phyloP scores from a whole-genome alignment of 768 basidiomycete genomes.

The Dioszegia crocea region DNA sequence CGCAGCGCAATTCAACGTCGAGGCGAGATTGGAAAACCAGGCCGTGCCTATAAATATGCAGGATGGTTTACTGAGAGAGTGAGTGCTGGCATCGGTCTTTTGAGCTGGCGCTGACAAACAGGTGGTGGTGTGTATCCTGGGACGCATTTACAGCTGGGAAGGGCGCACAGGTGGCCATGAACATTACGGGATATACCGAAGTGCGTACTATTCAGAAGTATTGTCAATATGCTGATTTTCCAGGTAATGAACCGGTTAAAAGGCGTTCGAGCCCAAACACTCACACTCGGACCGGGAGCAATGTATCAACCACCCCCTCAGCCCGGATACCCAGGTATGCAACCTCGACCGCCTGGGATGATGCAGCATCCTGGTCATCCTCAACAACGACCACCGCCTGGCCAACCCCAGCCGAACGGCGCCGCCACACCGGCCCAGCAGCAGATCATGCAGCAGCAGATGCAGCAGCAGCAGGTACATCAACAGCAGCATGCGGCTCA shows the following conservation, averaged over 20 bases:
- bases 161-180: conserved; percentile 28
- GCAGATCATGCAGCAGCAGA: conserved; percentile 23
- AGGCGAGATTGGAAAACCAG: conserved; percentile 43
- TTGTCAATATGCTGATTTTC: too few species aligned
- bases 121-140: conserved; percentile 50
- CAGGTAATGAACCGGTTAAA: conserved; percentile 42
- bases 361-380: conserved; percentile 9
- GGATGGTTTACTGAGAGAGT: conserved; percentile 50
- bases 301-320: conserved; percentile 12
- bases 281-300: conserved; percentile 6
- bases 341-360: conserved; percentile 22
- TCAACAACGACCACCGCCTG: background rate
- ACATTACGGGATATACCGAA: conserved; percentile 40
- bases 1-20: conserved; percentile 41
- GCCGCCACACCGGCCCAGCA: conserved; percentile 26
- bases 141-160: conserved; percentile 46
- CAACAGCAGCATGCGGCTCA: background rate
- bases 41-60: conserved; percentile 48
- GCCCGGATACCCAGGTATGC: conserved; percentile 8
- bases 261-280: conserved; percentile 21
- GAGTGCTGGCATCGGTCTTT: conserved; percentile 17
- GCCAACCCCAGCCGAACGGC: conserved; percentile 29
- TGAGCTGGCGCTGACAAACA: conserved; percentile 4
- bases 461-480: conserved; percentile 6
- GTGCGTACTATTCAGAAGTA: conserved; percentile 29